Evolutionary conservation across 495 filamentous ascomycete species (phyloP).

Genomic region (Cryomyces antarcticus): DNA sequence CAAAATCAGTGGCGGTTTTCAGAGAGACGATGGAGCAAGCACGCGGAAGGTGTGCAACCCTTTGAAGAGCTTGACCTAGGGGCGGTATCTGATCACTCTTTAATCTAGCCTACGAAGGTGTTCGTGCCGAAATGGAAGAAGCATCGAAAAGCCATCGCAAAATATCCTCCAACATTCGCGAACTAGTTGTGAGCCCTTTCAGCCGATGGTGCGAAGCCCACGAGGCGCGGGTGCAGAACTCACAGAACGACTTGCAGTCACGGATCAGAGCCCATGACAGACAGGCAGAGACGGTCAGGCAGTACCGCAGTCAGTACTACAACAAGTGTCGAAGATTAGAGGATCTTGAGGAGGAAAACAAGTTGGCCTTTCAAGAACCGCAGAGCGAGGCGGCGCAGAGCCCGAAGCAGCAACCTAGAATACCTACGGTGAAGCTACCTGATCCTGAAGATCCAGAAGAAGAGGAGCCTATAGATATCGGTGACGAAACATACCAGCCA

Average conservation of each 20-base stretch:
- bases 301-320: slow-evolving; percentile 88
- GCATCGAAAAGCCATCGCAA: slow-evolving; percentile 80
- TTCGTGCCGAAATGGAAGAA: slow-evolving; percentile 85
- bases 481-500: slow-evolving; percentile 63
- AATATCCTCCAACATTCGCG: slow-evolving; percentile 86
- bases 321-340: slow-evolving; percentile 95
- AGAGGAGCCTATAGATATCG: slow-evolving; percentile 70
- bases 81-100: slow-evolving; percentile 1
- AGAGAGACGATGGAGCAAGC: slow-evolving; percentile 87
- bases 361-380: slow-evolving; percentile 85
- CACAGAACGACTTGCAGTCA: slow-evolving; percentile 76
- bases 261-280: slow-evolving; percentile 84
- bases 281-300: slow-evolving; percentile 74
- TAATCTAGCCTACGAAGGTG: slow-evolving; percentile 69
- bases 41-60: slow-evolving; percentile 46
- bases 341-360: slow-evolving; percentile 95
- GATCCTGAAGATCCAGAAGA: slow-evolving; percentile 35
- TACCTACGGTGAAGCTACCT: slow-evolving; percentile 28
- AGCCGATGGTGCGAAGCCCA: slow-evolving; percentile 89
- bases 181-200: slow-evolving; percentile 86
- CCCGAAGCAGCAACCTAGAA: slow-evolving; percentile 34
- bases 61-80: background rate
- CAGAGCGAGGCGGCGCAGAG: slow-evolving; percentile 32
- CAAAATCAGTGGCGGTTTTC: slow-evolving; percentile 66
- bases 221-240: slow-evolving; percentile 71